Evolutionary conservation across 2,329 filamentous ascomycete genomes (phyloP).

Genomic region (Monilinia laxa): DNA sequence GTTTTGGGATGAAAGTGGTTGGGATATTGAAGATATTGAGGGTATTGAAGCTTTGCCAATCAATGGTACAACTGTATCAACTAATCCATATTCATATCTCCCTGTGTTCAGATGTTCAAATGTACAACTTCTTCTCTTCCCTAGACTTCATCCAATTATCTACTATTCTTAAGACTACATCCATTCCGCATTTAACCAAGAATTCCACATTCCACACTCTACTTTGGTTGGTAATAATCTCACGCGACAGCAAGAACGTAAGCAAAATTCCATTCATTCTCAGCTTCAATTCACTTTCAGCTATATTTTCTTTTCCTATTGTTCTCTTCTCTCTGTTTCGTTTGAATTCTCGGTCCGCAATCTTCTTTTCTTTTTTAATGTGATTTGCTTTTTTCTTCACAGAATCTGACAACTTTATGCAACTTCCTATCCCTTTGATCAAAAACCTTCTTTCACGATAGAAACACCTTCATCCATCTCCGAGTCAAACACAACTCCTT

Average conservation of each 20-base stretch:
- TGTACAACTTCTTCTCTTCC: no score
- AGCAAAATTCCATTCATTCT: neutral
- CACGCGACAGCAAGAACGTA: no score
- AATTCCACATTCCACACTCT: no score
- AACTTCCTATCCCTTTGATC: neutral
- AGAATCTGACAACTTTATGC: conserved; percentile 9
- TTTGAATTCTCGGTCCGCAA: neutral
- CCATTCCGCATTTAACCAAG: no score
- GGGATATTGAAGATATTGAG: neutral
- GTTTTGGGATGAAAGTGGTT: neutral
- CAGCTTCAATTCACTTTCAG: neutral
- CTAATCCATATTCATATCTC: neutral
- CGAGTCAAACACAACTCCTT: neutral
- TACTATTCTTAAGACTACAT: no score
- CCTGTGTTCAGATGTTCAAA: neutral
- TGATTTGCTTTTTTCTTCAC: neutral
- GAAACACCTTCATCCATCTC: neutral
- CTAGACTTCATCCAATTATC: no score
- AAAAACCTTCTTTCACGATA: neutral
- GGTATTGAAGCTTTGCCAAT: neutral
- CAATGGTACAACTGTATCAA: neutral
- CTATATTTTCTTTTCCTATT: neutral
- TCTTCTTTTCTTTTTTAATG: neutral
- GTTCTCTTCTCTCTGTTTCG: no score
- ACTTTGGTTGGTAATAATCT: no score